A percentile compares a stretch with the other conserved stretches of the same genome.
phyloP scores from a whole-genome alignment of 129 eudicot species.

The Mikania micrantha region DNA sequence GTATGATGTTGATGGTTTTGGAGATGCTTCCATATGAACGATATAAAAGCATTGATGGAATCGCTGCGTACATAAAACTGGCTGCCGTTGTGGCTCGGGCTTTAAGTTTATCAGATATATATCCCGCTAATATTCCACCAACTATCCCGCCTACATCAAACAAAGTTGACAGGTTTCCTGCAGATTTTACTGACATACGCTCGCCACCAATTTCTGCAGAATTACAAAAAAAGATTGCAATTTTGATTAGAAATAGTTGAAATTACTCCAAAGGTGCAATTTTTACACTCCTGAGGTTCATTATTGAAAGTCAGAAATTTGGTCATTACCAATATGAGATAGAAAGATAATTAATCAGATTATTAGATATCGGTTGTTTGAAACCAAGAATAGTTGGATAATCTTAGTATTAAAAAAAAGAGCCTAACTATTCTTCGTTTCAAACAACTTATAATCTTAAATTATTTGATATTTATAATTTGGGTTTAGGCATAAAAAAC shows the following conservation, averaged over 20 bases:
- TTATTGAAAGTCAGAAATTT: no score
- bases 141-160: slow-evolving; percentile 95
- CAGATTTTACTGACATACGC: slow-evolving; percentile 78
- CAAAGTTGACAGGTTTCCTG: slow-evolving; percentile 87
- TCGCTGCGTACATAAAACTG: slow-evolving; percentile 62
- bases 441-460: no score
- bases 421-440: no score
- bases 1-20: slow-evolving; percentile 45
- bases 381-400: not conserved
- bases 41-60: slow-evolving; percentile 72
- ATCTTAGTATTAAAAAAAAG: not conserved
- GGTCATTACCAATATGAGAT: no score
- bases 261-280: no score
- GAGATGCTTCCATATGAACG: slow-evolving; percentile 68
- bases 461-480: no score
- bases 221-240: no score
- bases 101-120: slow-evolving; percentile 69
- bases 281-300: no score
- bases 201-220: slow-evolving; percentile 77
- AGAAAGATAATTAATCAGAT: no score
- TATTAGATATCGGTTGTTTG: not conserved
- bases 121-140: slow-evolving; percentile 89
- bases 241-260: no score
- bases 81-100: slow-evolving; percentile 95
- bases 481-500: no score